phyloP scores from a whole-genome alignment of 768 basidiomycete species.

The Trametes sanguinea region DNA sequence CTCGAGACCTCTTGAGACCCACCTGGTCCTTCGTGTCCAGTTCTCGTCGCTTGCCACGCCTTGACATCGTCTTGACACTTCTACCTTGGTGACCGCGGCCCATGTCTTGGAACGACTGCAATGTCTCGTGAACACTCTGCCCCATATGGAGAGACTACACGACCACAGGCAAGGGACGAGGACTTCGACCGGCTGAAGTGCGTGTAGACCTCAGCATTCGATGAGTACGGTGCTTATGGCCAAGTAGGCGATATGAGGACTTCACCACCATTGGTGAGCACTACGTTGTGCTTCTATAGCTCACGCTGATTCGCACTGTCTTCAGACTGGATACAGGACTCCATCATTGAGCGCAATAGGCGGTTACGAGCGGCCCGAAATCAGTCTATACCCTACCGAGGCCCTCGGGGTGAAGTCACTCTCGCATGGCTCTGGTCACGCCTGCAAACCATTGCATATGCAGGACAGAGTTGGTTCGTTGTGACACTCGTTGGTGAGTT shows the following conservation, averaged over 20 bases:
- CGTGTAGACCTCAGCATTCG: background rate
- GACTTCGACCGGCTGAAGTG: constrained; percentile 31
- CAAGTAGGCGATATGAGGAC: constrained; percentile 83
- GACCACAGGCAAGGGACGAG: constrained; percentile 21
- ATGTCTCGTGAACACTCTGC: constrained; percentile 22
- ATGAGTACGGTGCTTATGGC: background rate
- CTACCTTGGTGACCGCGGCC: background rate
- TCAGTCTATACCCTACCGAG: constrained; percentile 43
- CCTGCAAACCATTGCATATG: constrained; percentile 57
- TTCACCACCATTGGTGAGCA: constrained; percentile 86
- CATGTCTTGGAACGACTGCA: background rate
- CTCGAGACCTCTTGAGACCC: too few species aligned
- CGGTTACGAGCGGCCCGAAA: constrained; percentile 64
- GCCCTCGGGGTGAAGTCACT: constrained; percentile 53
- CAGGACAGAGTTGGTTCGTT: constrained; percentile 91
- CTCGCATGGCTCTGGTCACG: constrained; percentile 63
- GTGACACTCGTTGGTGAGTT: constrained; percentile 79
- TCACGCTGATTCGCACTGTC: constrained; percentile 12
- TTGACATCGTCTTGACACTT: background rate
- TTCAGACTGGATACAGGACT: constrained; percentile 96
- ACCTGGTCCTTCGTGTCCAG: too few species aligned
- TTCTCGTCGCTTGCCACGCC: too few species aligned
- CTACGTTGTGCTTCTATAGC: constrained; percentile 8
- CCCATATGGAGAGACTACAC: constrained; percentile 3
- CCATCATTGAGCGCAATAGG: constrained; percentile 82